Base-by-base conservation (phyloP, 768 basidiomycete species). In the Phanerodontia chrysosporium region DNA sequence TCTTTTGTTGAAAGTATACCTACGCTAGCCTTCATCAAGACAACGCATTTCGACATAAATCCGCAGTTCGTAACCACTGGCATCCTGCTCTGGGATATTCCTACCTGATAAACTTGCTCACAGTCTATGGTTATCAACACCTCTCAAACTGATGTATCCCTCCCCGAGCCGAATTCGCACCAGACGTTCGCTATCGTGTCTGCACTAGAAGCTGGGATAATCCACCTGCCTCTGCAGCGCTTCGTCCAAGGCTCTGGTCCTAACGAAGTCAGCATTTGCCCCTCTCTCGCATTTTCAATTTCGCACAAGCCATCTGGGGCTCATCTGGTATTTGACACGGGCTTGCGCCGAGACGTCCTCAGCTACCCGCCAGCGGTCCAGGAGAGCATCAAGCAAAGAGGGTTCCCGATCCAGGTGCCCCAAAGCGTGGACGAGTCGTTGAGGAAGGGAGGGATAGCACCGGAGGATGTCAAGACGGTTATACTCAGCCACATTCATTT, bases 151-250 rank as follows among this genome's bases (percentile, higher is more conserved):
- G 32, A 35, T 35, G 7, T 35, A 7, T 35, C 32, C 8, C 71
- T 83, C 32, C 82, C 82, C 9, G 63, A 66, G 2, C 78, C 80
- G 1, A 28, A 62, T 7, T 49, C 65, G 0, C 68, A 76, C 54
- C 84, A 86, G 63, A 69, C 83, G 0, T 84, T 77, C 64, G 78
- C 80, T 58, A 62, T 75, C 27, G 76, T 85, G 30, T 86, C 85
- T 42, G 83, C 80, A 0, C 75, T 86, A 35, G 82, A 83, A 61
- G 78, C 76, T 0, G 85, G 84, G 5, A 62, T 73, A 10, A 67
- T 85, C 7, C 62, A 62, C 22, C 62, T 84, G 9, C 65, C 74
- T 0, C 64, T 78, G 81, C 32, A 73, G 73, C 21, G 74, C 69
- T 30, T 68, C 73, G 0, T 61, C 1, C 73, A 73, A n/a, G 58